phyloP scores from a whole-genome alignment of 345 rosid genomes.

The Salix brachista region DNA sequence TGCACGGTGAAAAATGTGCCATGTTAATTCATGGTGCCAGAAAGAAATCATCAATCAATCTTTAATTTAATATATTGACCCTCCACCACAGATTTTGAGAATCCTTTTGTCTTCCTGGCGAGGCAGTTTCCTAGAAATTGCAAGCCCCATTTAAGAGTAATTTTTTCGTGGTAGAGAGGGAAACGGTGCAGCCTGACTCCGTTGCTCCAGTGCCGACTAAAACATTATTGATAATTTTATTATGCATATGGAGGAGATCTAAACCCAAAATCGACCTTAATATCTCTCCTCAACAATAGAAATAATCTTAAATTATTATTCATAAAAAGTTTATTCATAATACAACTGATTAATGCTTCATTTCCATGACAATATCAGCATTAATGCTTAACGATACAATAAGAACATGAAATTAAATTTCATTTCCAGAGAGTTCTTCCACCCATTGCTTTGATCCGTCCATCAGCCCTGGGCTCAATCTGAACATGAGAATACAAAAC shows the following conservation, averaged over 20 bases:
- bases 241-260: no score
- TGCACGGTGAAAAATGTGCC: background rate
- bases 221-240: background rate
- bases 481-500: slow-evolving; percentile 62
- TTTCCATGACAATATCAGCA: no score
- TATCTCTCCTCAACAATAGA: no score
- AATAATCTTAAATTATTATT: background rate
- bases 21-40: background rate
- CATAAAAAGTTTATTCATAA: background rate
- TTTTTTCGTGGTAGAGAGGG: background rate
- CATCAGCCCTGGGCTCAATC: slow-evolving; percentile 54
- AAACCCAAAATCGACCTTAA: background rate
- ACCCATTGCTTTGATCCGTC: slow-evolving; percentile 35
- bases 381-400: background rate
- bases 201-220: background rate
- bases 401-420: background rate
- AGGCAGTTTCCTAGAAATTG: slow-evolving; percentile 9
- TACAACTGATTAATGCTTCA: background rate
- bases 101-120: background rate
- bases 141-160: background rate
- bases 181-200: background rate
- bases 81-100: background rate
- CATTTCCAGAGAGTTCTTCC: slow-evolving; percentile 9
- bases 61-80: background rate
- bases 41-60: background rate